A percentile compares a stretch with the other conserved stretches of the same genome.
Conservation (phyloP, 2,329 filamentous ascomycete genomes). For the Hypoxylon sp. region DNA sequence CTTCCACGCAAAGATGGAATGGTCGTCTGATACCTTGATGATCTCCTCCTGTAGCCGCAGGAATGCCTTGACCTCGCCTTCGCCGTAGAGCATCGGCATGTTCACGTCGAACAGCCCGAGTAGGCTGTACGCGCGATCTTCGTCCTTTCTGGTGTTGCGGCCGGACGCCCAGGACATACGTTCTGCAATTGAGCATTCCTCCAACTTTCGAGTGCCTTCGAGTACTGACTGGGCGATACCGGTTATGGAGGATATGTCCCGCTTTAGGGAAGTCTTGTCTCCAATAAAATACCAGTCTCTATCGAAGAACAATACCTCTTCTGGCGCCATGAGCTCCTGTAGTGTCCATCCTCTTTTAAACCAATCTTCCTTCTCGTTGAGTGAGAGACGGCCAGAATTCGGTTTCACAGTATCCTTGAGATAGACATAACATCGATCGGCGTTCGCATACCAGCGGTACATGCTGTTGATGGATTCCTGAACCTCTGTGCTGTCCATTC, state of each 20-base stretch:
- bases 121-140: not conserved
- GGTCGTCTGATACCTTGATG: conserved; percentile 11
- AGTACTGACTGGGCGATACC: not conserved
- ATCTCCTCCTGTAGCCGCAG: conserved; percentile 23
- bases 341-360: conserved; percentile 6
- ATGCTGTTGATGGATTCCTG: conserved; percentile 26
- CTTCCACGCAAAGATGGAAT: conserved; percentile 16
- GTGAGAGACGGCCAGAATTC: not conserved
- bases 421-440: conserved; percentile 14
- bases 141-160: not conserved
- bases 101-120: conserved; percentile 22
- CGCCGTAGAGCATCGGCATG: conserved; percentile 23
- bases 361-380: conserved; percentile 5
- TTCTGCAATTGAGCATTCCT: not conserved
- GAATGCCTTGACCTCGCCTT: conserved; percentile 15
- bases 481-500: conserved; percentile 8
- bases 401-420: conserved; percentile 2
- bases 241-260: not conserved
- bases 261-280: not conserved
- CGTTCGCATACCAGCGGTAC: conserved; percentile 18
- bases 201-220: not conserved
- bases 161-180: conserved; percentile 1
- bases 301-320: not conserved
- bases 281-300: not conserved
- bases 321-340: not conserved